Evolutionary conservation across 208 protist species (phyloP).

Genomic region (Naegleria fowleri): DNA sequence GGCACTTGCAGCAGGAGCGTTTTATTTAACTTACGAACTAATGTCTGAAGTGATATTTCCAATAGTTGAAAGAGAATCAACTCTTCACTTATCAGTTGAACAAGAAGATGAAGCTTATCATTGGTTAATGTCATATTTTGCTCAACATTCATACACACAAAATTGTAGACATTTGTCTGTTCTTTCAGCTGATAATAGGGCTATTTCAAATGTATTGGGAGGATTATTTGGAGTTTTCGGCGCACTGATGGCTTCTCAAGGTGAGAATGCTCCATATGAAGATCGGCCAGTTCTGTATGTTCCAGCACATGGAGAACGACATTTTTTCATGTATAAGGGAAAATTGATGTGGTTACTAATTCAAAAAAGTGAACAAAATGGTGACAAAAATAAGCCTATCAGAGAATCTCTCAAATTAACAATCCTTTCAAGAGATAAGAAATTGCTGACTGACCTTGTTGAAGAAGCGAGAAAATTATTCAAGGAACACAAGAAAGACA

Average conservation of each 20-base stretch:
- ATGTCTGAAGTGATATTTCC: neutral
- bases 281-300: neutral
- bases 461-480: slow-evolving; percentile 59
- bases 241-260: neutral
- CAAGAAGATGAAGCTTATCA: slow-evolving; percentile 2
- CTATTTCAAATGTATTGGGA: neutral
- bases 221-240: neutral
- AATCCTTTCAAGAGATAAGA: neutral
- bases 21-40: neutral
- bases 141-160: slow-evolving; percentile 8
- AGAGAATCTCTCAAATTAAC: neutral
- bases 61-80: neutral
- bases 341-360: neutral
- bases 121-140: slow-evolving; percentile 18
- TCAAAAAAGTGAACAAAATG: neutral
- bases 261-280: neutral
- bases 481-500: slow-evolving; percentile 58
- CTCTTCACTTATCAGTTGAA: neutral
- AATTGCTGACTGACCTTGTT: slow-evolving; percentile 28
- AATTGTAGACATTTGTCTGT: neutral
- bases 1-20: neutral
- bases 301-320: neutral
- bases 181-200: neutral
- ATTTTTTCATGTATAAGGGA: slow-evolving; percentile 3
- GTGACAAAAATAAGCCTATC: neutral